Evolutionary conservation across 1,284 basidiomycete genomes (phyloP).

Genomic region (Takashimella koratensis): DNA sequence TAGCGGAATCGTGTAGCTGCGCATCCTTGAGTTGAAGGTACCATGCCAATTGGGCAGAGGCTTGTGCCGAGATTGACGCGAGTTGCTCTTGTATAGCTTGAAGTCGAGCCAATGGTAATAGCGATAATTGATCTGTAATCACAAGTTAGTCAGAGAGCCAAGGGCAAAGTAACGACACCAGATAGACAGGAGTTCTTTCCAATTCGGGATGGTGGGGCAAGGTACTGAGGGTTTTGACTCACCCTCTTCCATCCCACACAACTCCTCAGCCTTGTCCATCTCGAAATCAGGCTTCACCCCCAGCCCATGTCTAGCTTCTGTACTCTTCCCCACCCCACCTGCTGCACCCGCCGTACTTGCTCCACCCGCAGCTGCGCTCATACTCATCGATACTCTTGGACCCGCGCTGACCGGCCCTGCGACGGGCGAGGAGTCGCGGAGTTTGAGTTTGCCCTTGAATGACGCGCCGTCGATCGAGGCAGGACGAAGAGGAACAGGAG

Average conservation of each 20-base stretch:
- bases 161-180: background rate
- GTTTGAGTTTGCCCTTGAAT: background rate
- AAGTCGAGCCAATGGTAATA: constrained; percentile 64
- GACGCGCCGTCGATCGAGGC: constrained; percentile 42
- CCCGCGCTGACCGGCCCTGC: constrained; percentile 49
- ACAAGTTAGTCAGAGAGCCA: background rate
- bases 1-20: constrained; percentile 65
- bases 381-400: constrained; percentile 53
- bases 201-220: too few relatives aligned
- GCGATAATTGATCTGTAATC: constrained; percentile 61
- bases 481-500: constrained; percentile 52
- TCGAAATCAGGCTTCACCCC: constrained; percentile 70
- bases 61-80: constrained; percentile 63
- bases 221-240: constrained; percentile 30
- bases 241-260: constrained; percentile 70
- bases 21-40: constrained; percentile 77
- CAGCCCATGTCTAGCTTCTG: constrained; percentile 54
- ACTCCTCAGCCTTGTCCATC: constrained; percentile 58
- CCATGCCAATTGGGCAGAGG: constrained; percentile 70
- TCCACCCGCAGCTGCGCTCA: constrained; percentile 46
- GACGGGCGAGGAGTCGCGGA: constrained; percentile 9
- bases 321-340: constrained; percentile 10
- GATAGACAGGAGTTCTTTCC: too few relatives aligned
- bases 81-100: constrained; percentile 65
- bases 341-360: constrained; percentile 2